Evolutionary conservation across 2,329 filamentous ascomycete genomes (phyloP).

Genomic region (Neocatenulostroma microsporum): DNA sequence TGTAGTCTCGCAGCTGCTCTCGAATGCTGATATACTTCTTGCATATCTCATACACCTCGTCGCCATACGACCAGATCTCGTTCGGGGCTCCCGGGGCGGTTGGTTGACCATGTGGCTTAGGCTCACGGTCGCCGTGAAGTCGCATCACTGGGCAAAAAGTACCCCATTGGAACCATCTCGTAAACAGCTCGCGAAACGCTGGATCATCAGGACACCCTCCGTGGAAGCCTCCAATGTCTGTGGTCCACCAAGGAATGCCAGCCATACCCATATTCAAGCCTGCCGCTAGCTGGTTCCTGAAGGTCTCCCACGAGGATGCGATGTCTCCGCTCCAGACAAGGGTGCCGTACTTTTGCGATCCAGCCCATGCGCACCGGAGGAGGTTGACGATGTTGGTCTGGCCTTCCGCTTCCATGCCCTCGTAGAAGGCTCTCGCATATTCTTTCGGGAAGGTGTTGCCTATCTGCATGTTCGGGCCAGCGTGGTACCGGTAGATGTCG

Average conservation of each 20-base stretch:
- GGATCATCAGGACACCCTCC: conserved; percentile 52
- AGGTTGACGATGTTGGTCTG: conserved; percentile 54
- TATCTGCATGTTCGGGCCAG: conserved; percentile 47
- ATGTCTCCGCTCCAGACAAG: conserved; percentile 63
- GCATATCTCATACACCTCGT: conserved; percentile 53
- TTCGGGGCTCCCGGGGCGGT: conserved; percentile 46
- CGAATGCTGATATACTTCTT: conserved; percentile 52
- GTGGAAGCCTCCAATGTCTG: conserved; percentile 63
- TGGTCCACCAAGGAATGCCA: conserved; percentile 55
- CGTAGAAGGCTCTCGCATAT: conserved; percentile 54
- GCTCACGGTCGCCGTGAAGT: conserved; percentile 59
- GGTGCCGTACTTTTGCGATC: conserved; percentile 56
- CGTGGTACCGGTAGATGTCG: conserved; percentile 56
- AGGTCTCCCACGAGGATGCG: conserved; percentile 53
- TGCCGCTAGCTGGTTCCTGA: conserved; percentile 54
- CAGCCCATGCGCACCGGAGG: conserved; percentile 50
- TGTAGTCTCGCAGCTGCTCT: conserved; percentile 53
- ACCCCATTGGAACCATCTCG: conserved; percentile 64
- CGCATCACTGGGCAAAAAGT: conserved; percentile 61
- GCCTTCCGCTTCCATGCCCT: conserved; percentile 48
- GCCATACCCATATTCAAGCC: conserved; percentile 54
- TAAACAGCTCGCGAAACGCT: conserved; percentile 55
- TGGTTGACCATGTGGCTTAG: conserved; percentile 39
- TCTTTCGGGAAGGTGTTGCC: conserved; percentile 55
- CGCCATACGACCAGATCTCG: conserved; percentile 60